Conservation (phyloP, 495 filamentous ascomycete genomes). For the Terfezia boudieri region DNA sequence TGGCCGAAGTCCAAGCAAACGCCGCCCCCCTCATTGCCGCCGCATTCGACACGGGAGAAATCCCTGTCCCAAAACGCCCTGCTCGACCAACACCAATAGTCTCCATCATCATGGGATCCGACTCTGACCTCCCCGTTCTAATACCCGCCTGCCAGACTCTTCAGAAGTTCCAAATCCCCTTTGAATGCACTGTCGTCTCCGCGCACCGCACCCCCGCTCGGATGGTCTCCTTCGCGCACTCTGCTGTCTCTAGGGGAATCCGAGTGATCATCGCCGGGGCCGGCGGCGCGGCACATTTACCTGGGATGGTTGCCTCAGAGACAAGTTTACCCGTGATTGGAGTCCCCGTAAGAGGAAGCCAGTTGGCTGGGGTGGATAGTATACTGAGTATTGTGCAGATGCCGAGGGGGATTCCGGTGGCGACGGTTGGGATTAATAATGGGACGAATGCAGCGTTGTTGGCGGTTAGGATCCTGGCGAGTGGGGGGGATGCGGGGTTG, state of each 20-base stretch:
- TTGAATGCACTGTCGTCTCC: constrained; percentile 64
- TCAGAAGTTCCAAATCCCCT: constrained; percentile 49
- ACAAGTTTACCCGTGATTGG: constrained; percentile 85
- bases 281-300: constrained; percentile 76
- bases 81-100: constrained; percentile 32
- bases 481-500: constrained; percentile 32
- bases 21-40: constrained; percentile 42
- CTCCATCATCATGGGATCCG: constrained; percentile 83
- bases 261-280: constrained; percentile 90
- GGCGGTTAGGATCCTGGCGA: constrained; percentile 64
- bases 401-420: constrained; percentile 69
- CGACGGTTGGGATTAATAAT: constrained; percentile 85
- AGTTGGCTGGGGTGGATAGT: constrained; percentile 73
- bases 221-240: constrained; percentile 55
- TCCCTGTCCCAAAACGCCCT: constrained; percentile 1
- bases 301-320: constrained; percentile 74
- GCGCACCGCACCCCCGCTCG: constrained; percentile 74
- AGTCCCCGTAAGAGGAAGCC: constrained; percentile 69
- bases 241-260: constrained; percentile 44
- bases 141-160: constrained; percentile 57
- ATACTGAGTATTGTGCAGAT: constrained; percentile 83
- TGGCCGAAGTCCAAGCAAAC: constrained; percentile 47
- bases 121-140: constrained; percentile 69
- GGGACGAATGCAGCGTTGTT: constrained; percentile 75
- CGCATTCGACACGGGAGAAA: constrained; percentile 36